Conservation (phyloP, 345 rosid species). For the Trapa incisa region DNA sequence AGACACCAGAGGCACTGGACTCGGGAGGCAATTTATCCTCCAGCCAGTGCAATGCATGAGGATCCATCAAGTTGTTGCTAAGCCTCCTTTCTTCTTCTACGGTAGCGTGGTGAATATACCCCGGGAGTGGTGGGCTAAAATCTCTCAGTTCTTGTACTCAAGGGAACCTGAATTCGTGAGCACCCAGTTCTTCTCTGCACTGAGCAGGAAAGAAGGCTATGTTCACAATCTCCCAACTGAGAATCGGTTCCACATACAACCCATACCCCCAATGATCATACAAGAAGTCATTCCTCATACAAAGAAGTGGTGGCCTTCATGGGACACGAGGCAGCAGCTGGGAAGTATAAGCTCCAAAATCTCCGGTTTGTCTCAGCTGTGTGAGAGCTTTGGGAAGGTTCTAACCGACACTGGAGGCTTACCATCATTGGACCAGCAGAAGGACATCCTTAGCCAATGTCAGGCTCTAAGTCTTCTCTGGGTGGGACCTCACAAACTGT, state of each 20-base stretch:
- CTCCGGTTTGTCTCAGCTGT: constrained; percentile 31
- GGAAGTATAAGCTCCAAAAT: constrained; percentile 24
- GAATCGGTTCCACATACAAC: constrained; percentile 42
- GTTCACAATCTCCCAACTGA: constrained; percentile 69
- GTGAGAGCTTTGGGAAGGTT: constrained; percentile 40
- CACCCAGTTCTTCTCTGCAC: constrained; percentile 47
- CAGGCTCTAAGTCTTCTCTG: constrained; percentile 49
- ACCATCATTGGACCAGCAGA: constrained; percentile 46
- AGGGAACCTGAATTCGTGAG: constrained; percentile 63
- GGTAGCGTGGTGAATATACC: constrained; percentile 47
- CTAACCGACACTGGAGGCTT: constrained; percentile 40
- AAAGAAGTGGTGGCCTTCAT: constrained; percentile 85
- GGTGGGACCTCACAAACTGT: constrained; percentile 49
- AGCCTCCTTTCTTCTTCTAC: constrained; percentile 67
- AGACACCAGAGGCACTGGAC: constrained; percentile 12
- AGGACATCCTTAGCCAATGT: constrained; percentile 46
- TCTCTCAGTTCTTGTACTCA: constrained; percentile 49
- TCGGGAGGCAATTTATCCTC: constrained; percentile 17
- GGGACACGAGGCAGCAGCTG: constrained; percentile 83
- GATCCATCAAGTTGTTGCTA: constrained; percentile 33
- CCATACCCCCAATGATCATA: constrained; percentile 45
- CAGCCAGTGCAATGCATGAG: constrained; percentile 31
- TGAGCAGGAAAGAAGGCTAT: constrained; percentile 76
- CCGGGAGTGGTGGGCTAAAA: constrained; percentile 40
- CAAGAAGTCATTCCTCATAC: constrained; percentile 49